Evolutionary conservation across 495 filamentous ascomycete species (phyloP), one percentile per base, ranked within the genome.

Genomic region (Tuber umbilicatum): DNA sequence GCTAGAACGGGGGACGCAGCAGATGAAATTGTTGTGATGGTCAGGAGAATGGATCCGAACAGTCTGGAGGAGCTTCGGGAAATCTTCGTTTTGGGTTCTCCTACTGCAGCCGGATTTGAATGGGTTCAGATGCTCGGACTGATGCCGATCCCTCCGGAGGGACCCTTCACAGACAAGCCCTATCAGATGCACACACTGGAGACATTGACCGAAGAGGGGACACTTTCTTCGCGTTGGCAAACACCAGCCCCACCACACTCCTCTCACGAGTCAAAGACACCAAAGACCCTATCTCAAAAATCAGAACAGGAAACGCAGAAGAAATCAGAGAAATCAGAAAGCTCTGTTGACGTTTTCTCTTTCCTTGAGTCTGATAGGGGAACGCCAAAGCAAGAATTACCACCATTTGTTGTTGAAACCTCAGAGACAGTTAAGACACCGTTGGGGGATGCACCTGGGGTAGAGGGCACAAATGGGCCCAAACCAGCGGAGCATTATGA

Each of bases 41-140:
- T 97, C 41, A 89, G 93, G 77, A 91, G 92, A 37, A 81, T 85
- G 10, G 86, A 87, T 76, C 84, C 87, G 47, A 86, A 81, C n/a
- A 69, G 60, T 19, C 73, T 69, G 70, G 80, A 85, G 68, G 88
- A 89, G 76, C 97, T 94, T 93, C 90, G 90, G 70, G 94, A 99
- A 83, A 83, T 97, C 2, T 84, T 98, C 73, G 89, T 89, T 23
- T 86, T 98, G 14, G 89, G 93, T 69, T 90, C 91, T 68, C 87
- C 93, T 72, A 89, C 89, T n/a, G 71, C 84, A 19, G 81, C 80
- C 10, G 81, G 80, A 19, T 84, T 87, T 47, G 94, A 98, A 82
- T 99, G 96, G 96, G 84, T 97, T 41, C 86, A 91, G 45, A 91
- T 97, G 85, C 83, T 99, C 38, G 93, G 94, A 16, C 85, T 87